Conservation (phyloP, 225 moss, liverwort and hornwort genomes). For the Physcomitrellopsis africana region DNA sequence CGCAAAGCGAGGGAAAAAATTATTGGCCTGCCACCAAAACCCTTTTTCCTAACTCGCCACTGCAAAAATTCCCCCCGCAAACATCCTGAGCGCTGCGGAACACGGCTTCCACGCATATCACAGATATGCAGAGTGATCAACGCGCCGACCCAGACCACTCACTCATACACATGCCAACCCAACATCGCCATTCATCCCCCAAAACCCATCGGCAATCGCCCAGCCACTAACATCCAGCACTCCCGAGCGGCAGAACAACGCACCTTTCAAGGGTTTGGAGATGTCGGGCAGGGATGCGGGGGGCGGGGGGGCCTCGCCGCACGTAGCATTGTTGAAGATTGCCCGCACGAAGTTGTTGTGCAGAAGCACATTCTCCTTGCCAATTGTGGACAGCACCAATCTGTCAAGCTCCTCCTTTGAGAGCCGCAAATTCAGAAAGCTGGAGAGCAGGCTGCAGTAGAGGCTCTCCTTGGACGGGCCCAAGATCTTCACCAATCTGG, state of each 20-base stretch:
- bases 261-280: conserved; percentile 92
- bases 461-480: conserved; percentile 78
- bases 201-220: conserved; percentile 5
- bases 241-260: neutral
- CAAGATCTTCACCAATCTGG: conserved; percentile 76
- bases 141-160: too few relatives aligned
- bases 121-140: too few relatives aligned
- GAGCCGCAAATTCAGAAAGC: conserved; percentile 74
- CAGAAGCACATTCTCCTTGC: conserved; percentile 90
- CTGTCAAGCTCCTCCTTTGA: conserved; percentile 92
- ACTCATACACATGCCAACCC: too few relatives aligned
- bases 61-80: too few relatives aligned
- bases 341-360: conserved; percentile 84
- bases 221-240: neutral
- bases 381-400: conserved; percentile 88
- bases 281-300: conserved; percentile 64
- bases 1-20: too few relatives aligned
- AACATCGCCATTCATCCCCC: neutral
- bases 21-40: too few relatives aligned
- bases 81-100: too few relatives aligned
- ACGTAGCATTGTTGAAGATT: conserved; percentile 79
- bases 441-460: conserved; percentile 77
- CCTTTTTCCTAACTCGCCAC: too few relatives aligned
- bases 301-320: conserved; percentile 69
- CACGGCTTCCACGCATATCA: too few relatives aligned